Percentiles rank a stretch among this genome's conserved stretches.
phyloP scores from a whole-genome alignment of 768 basidiomycete species.

The Psilocybe tampanensis region DNA sequence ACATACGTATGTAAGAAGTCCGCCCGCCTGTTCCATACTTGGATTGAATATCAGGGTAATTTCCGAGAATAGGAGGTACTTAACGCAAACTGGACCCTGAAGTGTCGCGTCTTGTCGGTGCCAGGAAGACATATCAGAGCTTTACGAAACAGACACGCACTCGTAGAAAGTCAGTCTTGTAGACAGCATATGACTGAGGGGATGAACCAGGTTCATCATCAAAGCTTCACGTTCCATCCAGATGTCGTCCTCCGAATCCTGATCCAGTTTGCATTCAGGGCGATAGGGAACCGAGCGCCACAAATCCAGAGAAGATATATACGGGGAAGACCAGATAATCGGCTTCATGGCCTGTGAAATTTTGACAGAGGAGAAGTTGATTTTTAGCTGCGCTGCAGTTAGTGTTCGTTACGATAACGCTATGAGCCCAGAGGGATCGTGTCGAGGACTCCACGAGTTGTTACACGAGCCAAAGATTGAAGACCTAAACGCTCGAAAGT shows the following conservation, averaged over 20 bases:
- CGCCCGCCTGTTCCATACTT: neutral
- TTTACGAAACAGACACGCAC: neutral
- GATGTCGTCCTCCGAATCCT: neutral
- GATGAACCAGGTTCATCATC: neutral
- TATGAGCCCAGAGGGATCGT: neutral
- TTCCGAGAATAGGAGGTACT: no score
- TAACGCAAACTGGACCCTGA: no score
- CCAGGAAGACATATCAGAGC: neutral
- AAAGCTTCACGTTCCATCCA: neutral
- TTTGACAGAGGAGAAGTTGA: neutral
- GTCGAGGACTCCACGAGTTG: neutral
- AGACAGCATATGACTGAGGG: neutral
- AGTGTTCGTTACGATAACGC: neutral
- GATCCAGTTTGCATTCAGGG: neutral
- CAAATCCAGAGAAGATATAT: slow-evolving; percentile 4
- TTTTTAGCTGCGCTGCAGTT: slow-evolving; percentile 1
- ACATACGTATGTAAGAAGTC: neutral
- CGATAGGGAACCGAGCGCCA: neutral
- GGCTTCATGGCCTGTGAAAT: neutral
- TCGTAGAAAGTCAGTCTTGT: neutral
- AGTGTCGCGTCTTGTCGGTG: neutral
- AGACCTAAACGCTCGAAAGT: neutral
- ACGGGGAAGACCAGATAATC: slow-evolving; percentile 2
- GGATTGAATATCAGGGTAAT: neutral
- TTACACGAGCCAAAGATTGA: neutral